Conservation (phyloP, 225 moss, liverwort and hornwort genomes). For the Lunularia cruciata region DNA sequence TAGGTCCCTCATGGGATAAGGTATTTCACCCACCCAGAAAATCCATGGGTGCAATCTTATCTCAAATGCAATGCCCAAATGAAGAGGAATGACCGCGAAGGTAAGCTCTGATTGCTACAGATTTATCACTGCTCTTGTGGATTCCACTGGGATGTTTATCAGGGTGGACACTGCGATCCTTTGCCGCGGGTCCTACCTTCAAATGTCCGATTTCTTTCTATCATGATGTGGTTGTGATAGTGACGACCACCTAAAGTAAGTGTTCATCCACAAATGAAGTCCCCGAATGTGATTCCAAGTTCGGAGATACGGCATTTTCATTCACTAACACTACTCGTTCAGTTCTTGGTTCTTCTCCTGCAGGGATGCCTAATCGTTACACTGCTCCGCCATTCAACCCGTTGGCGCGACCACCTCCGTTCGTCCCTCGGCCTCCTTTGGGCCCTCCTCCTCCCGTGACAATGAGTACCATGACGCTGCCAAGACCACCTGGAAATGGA, state of each 20-base stretch:
- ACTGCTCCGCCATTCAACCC: conserved; percentile 69
- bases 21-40: neutral
- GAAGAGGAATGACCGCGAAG: conserved; percentile 33
- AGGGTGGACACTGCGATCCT: conserved; percentile 34
- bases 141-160: conserved; percentile 39
- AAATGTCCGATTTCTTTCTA: conserved; percentile 21
- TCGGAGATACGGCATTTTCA: conserved; percentile 2
- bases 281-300: conserved; percentile 14
- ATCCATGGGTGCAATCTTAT: conserved; percentile 9
- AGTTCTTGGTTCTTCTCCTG: conserved; percentile 92
- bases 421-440: conserved; percentile 75
- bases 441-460: conserved; percentile 76
- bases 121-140: conserved; percentile 26
- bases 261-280: conserved; percentile 23
- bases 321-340: conserved; percentile 57
- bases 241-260: conserved; percentile 37
- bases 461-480: conserved; percentile 60
- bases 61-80: conserved; percentile 21
- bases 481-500: conserved; percentile 73
- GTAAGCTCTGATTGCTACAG: conserved; percentile 35
- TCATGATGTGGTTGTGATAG: conserved; percentile 45
- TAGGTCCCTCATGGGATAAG: conserved; percentile 1
- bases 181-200: conserved; percentile 21
- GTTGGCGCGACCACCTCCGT: conserved; percentile 68
- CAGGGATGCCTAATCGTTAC: conserved; percentile 78